Base-by-base conservation (phyloP, 2,329 filamentous ascomycete species). In the Colletotrichum sp. region DNA sequence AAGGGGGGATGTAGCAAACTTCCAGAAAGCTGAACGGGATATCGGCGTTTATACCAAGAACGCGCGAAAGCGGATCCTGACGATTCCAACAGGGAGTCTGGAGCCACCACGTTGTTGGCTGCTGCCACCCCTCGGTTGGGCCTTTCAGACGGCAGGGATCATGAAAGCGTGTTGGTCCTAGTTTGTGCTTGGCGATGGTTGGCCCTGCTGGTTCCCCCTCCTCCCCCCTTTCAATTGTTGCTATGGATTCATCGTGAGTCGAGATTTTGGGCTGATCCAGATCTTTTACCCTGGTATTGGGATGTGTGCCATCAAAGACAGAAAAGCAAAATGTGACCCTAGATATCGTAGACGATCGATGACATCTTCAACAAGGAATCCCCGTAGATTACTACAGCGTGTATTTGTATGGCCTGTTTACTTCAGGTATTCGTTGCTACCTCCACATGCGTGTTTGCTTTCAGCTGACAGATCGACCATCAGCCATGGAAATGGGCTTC, bases 11-110 rank as follows among this genome's bases (percentile, higher is more conserved):
- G 43, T 43, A 71, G 60, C 57, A 73, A 67, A 71, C 70, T 30
- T 57, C 64, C 21, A 64, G 39, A 71, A n/a, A 74, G 68, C 61
- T 64, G 61, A 69, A 75, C 30, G 72, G 73, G 73, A 72, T 68
- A 48, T 59, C 73, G 70, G 73, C 70, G 73, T 75, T 75, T 75
- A 75, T 73, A 75, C 73, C 73, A 75, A 68, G 73, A 75, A 73
- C 21, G 64, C 73, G 30, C 59, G 61, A 64, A 73, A 68, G 73
- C 73, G 73, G 73, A 67, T 64, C 73, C 70, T 64, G 28, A 48
- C 57, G 21, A 57, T 59, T 75, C 16, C 61, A 43, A 65, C 73
- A 73, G 73, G 70, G 73, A 65, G 34, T 75, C 73, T 75, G 70
- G 73, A 55, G 64, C 43, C 64, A 68, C 39, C 64, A 59, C 64